Base-by-base conservation (phyloP, 352 stramenopile species). In the Pilasporangium apinafurcum region DNA sequence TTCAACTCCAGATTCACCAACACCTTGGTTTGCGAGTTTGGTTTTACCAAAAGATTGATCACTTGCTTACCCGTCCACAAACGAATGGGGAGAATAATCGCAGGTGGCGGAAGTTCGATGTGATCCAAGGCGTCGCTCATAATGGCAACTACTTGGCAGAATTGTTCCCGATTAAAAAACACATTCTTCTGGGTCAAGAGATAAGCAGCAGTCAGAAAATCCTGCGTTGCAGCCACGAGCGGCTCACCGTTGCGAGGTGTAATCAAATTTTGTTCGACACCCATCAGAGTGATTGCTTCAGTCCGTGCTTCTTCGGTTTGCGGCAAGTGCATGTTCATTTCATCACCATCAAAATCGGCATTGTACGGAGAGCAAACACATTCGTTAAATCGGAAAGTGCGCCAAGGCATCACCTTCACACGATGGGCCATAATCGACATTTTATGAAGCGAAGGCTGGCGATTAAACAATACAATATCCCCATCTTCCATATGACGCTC, bases 361-460 rank as follows among this genome's bases (percentile, higher is more conserved):
- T 99, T 99, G 68, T 99, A 99, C 24, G 97, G 97, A 37, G 95
- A 95, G 69, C 96, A 99, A 27, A 98, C 95, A 51, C 96, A 99
- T 70, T 99, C 97, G 71, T 99, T 99, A 70, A 99, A 99, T 16
- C 97, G 90, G 64, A 99, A 99, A 10, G 97, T 99, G 27, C 95
- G 77, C 91, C 92, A 99, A 5, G 95, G 85, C 70, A 98, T 95
- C 25, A 99, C 91, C 60, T 95, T 91, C 34, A 83, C 68, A 16
- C 77, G 75, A 39, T 92, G 82, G 18, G 74, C 64, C 97, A 99
- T 99, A 65, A 99, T 99, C 26, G 91, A 98, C 72, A 99, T 96
- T 61, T 98, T 99, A 79, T 99, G 97, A 29, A 99, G 73, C 21
- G 95, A 99, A 21, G 97, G 97, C 66, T 99, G 97, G 13, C 97